Percentiles rank a stretch among this genome's conserved stretches.
Conservation (phyloP, 768 basidiomycete genomes). For the Agrocybe pediades region DNA sequence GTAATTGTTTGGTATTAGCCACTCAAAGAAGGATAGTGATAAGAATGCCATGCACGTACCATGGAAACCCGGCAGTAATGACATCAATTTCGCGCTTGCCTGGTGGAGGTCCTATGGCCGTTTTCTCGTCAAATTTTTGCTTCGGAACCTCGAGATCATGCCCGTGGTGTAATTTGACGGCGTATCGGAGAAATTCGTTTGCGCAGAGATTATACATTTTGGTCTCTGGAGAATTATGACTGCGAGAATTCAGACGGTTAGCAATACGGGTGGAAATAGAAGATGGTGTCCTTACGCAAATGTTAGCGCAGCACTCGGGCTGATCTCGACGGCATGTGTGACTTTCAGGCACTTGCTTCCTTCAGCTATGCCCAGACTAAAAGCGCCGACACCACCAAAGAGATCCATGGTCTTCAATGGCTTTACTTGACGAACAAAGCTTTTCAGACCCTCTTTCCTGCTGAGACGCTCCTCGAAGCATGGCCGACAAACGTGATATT, state of each 20-base stretch:
- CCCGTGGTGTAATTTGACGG: constrained; percentile 51
- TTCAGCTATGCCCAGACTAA: constrained; percentile 58
- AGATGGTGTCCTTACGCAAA: constrained; percentile 45
- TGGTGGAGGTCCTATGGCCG: constrained; percentile 45
- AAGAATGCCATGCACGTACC: constrained; percentile 49
- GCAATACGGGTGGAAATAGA: neutral
- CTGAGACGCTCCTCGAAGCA: constrained; percentile 42
- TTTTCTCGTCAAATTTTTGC: constrained; percentile 39
- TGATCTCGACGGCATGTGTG: constrained; percentile 70
- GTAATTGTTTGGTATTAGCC: neutral
- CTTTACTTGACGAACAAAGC: constrained; percentile 33
- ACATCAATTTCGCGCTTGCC: constrained; percentile 58
- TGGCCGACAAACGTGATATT: constrained; percentile 45
- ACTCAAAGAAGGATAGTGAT: neutral
- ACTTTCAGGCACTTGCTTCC: constrained; percentile 55
- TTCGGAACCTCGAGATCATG: constrained; percentile 39
- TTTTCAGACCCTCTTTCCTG: constrained; percentile 25
- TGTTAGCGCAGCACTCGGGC: constrained; percentile 74
- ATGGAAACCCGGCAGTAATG: constrained; percentile 75
- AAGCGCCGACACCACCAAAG: constrained; percentile 61
- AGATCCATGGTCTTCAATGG: constrained; percentile 42
- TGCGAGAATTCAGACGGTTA: constrained; percentile 22
- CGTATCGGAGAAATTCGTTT: constrained; percentile 61
- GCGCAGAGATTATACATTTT: constrained; percentile 72
- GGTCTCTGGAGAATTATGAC: constrained; percentile 53